Base-by-base conservation (phyloP, 2,329 filamentous ascomycete species). In the Colletotrichum coccodes region DNA sequence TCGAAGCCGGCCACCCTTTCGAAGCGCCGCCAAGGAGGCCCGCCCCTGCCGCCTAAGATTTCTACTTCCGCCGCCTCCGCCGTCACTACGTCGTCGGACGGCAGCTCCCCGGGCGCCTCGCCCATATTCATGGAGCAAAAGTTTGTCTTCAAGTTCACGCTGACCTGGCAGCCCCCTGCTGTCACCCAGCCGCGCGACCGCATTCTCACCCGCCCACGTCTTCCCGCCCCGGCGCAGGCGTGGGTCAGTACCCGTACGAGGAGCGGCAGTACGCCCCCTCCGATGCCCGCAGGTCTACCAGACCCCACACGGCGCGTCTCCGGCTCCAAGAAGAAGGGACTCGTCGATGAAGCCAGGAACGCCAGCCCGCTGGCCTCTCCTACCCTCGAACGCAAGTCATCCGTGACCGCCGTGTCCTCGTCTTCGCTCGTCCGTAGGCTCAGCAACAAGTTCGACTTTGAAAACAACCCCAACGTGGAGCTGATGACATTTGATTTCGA, bases 91-190 rank as follows among this genome's bases (percentile, higher is more conserved):
- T 78, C 82, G 14, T 84, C 84, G 3, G 86, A 89, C 60, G 80
- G 80, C 16, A 87, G 86, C 32, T 89, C 87, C 18, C 82, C 83
- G n/a, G 84, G 84, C 16, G 89, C 87, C 9, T 83, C 86, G 2
- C 87, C 88, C 0, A 80, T 86, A 6, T 87, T 80, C 67, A 85
- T 89, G 72, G 80, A 87, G 76, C 80, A 86, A 76, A 83, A 85
- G 71, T 94, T 89, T 74, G 85, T 89, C 68, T 95, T 95, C 83
- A 92, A 91, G 70, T 95, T 95, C 75, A 89, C 91, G 11, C 85
- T 94, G 2, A 90, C 92, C 68, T 91, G 88, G 85, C 85, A 90
- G 46, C 80, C 85, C 56, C 76, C 80, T 6, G 87, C 87, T 28
- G 78, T 84, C 23, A 84, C 87, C 71, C 84, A 87, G 60, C 82